Evolutionary conservation across 2,329 filamentous ascomycete genomes (phyloP).

Genomic region (Parasarocladium wereldwijsianum): DNA sequence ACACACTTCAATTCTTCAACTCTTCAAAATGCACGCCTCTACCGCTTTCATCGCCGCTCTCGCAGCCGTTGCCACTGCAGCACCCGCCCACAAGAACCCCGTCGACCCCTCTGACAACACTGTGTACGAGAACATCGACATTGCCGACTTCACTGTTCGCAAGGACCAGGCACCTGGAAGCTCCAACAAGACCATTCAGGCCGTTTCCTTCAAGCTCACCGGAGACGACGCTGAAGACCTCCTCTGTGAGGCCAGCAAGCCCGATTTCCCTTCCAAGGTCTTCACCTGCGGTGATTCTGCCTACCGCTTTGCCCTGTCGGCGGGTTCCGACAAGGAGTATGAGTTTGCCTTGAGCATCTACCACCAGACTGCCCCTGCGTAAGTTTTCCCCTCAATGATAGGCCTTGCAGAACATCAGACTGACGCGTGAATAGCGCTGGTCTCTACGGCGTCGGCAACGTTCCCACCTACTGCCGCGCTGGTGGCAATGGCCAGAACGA

Average conservation of each 20-base stretch:
- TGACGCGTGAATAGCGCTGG: constrained; percentile 6
- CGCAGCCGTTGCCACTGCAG: constrained; percentile 9
- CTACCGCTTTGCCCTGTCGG: constrained; percentile 14
- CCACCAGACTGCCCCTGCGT: constrained; percentile 11
- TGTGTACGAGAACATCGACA: constrained; percentile 13
- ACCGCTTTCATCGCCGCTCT: constrained; percentile 9
- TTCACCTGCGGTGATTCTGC: constrained; percentile 13
- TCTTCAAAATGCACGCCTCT: constrained; percentile 12
- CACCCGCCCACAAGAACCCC: constrained; percentile 1
- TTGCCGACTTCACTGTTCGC: constrained; percentile 11
- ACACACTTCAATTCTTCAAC: background rate
- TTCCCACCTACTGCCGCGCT: constrained; percentile 10
- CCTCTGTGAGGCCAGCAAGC: constrained; percentile 7
- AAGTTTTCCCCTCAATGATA: constrained; percentile 5
- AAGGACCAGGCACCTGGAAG: constrained; percentile 6
- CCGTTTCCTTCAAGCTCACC: constrained; percentile 10
- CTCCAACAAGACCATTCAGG: constrained; percentile 5
- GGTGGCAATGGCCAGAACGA: constrained; percentile 8
- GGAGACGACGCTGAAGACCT: constrained; percentile 9
- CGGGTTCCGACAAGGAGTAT: constrained; percentile 5
- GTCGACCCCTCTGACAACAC: background rate
- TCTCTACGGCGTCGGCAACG: constrained; percentile 9
- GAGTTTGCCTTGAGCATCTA: constrained; percentile 11
- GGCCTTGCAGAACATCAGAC: background rate
- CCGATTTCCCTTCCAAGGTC: constrained; percentile 9